Conservation (phyloP, 805 yeast species). For the Kazachstania kunashirensis region DNA sequence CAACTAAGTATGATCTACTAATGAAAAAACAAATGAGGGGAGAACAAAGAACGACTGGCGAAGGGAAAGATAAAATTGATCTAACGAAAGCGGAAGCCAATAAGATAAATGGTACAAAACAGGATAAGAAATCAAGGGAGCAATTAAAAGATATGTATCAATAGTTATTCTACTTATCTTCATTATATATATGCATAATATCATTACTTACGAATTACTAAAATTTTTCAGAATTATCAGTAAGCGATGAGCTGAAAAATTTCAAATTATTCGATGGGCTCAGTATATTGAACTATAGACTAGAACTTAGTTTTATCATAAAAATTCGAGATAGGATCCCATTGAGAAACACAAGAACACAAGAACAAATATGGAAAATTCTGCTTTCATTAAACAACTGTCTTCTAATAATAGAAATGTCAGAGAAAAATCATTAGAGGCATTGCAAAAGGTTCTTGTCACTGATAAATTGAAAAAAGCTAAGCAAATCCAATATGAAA, state of each 20-base stretch:
- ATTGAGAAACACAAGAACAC: not conserved
- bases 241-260: constrained; percentile 9
- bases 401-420: constrained; percentile 72
- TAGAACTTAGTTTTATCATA: not conserved
- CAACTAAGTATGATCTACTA: constrained; percentile 26
- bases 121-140: constrained; percentile 11
- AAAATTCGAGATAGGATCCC: not conserved
- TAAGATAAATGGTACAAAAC: constrained; percentile 17
- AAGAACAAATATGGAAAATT: constrained; percentile 27
- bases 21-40: constrained; percentile 8
- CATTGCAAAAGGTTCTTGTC: constrained; percentile 49
- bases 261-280: not conserved
- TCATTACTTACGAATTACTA: constrained; percentile 3
- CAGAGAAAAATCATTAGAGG: constrained; percentile 62
- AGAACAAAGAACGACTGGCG: not conserved
- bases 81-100: constrained; percentile 10
- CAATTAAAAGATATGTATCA: constrained; percentile 18
- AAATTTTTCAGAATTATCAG: constrained; percentile 2
- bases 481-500: constrained; percentile 51
- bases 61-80: not conserved
- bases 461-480: constrained; percentile 35
- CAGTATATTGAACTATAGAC: not conserved
- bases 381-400: constrained; percentile 61
- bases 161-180: constrained; percentile 2
- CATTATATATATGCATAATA: not conserved